These are phyloP conservation scores for Fusarium devonianum DNA, from an alignment of 2,329 filamentous ascomycete genomes.

Conservation along the genomic window DNA sequence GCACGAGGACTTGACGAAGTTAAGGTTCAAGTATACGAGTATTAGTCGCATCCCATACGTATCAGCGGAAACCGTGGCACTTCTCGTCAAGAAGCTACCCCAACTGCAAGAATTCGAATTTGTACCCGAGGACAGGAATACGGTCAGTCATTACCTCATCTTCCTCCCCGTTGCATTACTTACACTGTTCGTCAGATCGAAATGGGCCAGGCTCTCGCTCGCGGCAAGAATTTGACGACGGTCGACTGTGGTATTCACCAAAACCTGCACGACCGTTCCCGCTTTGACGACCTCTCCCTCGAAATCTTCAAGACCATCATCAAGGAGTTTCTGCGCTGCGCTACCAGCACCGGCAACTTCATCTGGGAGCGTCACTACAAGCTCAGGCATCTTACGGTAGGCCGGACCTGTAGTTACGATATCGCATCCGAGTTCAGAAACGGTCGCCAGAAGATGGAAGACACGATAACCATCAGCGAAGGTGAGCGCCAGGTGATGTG, in stretches of 20 bases:
- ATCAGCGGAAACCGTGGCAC: rapidly evolving
- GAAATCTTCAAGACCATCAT: not conserved
- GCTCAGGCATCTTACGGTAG: not conserved
- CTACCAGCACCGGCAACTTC: not conserved
- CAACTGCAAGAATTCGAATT: not conserved
- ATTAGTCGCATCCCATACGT: not conserved
- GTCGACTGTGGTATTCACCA: not conserved
- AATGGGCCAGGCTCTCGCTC: not conserved
- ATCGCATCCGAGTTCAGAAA: not conserved
- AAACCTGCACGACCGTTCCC: not conserved
- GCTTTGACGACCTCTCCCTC: not conserved
- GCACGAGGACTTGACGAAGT: not conserved
- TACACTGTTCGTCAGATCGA: not conserved
- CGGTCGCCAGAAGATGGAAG: too few relatives aligned
- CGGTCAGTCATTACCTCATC: not conserved
- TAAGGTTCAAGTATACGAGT: not conserved
- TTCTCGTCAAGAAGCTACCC: not conserved
- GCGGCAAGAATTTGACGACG: not conserved
- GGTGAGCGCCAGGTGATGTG: not conserved
- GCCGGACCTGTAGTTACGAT: rapidly evolving
- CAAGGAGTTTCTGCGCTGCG: not conserved
- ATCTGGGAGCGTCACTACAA: conserved; percentile 1
- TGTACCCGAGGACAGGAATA: not conserved
- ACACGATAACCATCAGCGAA: not conserved
- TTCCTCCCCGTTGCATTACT: not conserved